Percentiles rank a stretch among this genome's conserved stretches.
These are phyloP conservation scores for Mycena latifolia DNA, from an alignment of 768 basidiomycete species.

Conservation along the genomic window DNA sequence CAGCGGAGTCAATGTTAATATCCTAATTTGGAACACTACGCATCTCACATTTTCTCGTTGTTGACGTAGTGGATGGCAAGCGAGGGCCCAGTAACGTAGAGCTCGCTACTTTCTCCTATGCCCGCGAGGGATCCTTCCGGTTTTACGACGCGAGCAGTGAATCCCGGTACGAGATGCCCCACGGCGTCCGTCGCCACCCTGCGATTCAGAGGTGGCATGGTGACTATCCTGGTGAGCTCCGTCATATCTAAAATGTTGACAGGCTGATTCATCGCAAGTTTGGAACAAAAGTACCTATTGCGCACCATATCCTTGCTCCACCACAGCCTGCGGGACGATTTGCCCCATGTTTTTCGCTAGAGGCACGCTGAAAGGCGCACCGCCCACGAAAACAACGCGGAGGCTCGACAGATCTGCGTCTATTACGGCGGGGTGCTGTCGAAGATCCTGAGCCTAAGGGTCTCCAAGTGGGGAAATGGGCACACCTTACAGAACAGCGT, in stretches of 20 bases:
- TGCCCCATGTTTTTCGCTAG: constrained; percentile 43
- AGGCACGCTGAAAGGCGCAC: constrained; percentile 53
- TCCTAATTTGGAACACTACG: no score
- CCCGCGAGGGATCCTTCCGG: constrained; percentile 51
- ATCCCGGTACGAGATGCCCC: constrained; percentile 54
- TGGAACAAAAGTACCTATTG: not conserved
- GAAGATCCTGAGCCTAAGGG: no score
- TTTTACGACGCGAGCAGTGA: constrained; percentile 51
- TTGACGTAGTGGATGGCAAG: constrained; percentile 49
- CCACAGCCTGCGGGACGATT: constrained; percentile 50
- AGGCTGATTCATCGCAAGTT: no score
- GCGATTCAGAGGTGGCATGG: constrained; percentile 40
- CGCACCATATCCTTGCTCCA: constrained; percentile 55
- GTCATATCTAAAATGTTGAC: constrained; percentile 49
- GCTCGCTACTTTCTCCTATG: constrained; percentile 53
- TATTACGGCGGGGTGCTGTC: no score
- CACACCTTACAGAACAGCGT: constrained; percentile 51
- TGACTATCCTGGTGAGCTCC: constrained; percentile 47
- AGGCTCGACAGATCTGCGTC: constrained; percentile 48
- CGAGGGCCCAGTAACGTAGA: constrained; percentile 53
- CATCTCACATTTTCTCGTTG: constrained; percentile 53
- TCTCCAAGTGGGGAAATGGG: no score
- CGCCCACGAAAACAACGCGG: constrained; percentile 48
- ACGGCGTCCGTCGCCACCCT: constrained; percentile 50
- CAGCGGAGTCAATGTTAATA: not conserved